Base-by-base conservation (phyloP, 1,284 basidiomycete species). In the Macrocybe sp. region DNA sequence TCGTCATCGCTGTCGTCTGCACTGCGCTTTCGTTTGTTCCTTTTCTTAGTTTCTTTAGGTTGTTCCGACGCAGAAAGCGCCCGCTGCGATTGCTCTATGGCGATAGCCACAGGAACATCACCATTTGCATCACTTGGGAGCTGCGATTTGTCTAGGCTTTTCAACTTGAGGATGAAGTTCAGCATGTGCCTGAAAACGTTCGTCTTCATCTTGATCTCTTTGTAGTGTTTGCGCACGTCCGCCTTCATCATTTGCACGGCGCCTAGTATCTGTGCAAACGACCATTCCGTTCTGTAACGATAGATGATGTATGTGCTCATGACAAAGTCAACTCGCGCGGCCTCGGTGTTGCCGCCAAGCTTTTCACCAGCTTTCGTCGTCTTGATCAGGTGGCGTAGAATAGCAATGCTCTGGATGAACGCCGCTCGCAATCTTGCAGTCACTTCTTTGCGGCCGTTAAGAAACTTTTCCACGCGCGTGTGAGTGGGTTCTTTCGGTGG, bases 261-360 rank as follows among this genome's bases (percentile, higher is more conserved):
- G 29, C 64, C 59, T 2, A 72, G 68, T 9, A 85, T 52, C 52
- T 75, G 72, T 0, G 52, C 49, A 31, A 66, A 45, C 0, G 68
- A 64, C 38, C 76, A 47, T 16, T 35, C 47, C n/a, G 39, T 32
- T 52, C 68, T 72, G 47, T 74, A 60, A 6, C 67, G 57, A 9
- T 70, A 66, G 7, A 84, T 70, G 35, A 85, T 62, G 7, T 78
- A 59, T 7, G 64, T 64, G 34, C 74, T 69, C 61, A 73, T 70
- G 34, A 81, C 68, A 46, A 85, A 78, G 55, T 85, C 83, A 29
- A 79, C 63, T 0, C 80, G 78, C 0, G 79, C 67, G 1, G 85
- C 67, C 10, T 69, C 66, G 42, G 63, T 61, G 51, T 67, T 45
- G 16, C 30, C 32, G 1, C 36, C 49, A 53, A 56, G 45, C 44